Evolutionary conservation across 495 filamentous ascomycete genomes (phyloP).

Genomic region (Rhypophila decipiens): DNA sequence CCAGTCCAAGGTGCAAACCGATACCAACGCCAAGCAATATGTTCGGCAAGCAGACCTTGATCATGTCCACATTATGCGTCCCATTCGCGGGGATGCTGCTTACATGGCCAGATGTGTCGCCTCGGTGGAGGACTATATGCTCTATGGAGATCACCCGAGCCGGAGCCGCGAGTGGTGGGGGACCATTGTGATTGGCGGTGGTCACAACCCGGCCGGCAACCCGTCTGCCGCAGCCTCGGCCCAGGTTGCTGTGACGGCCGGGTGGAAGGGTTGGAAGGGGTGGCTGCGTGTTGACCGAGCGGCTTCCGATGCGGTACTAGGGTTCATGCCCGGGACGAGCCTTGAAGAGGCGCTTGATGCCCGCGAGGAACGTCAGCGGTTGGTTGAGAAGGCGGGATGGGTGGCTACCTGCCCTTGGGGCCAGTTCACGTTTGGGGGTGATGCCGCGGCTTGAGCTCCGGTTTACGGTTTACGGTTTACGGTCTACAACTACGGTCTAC

Average conservation of each 20-base stretch:
- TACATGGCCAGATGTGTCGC: constrained; percentile 22
- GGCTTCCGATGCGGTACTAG: constrained; percentile 22
- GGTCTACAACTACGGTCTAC: no score
- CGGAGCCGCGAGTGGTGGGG: constrained; percentile 44
- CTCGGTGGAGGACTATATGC: constrained; percentile 38
- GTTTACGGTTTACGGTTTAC: no score
- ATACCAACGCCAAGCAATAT: background rate
- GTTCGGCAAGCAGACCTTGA: constrained; percentile 19
- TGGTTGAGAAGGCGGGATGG: constrained; percentile 21
- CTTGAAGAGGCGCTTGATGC: constrained; percentile 16
- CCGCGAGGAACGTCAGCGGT: constrained; percentile 13
- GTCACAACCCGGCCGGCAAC: constrained; percentile 3
- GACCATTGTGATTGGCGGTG: constrained; percentile 38
- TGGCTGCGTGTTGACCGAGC: constrained; percentile 43
- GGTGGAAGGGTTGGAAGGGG: constrained; percentile 45
- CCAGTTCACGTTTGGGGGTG: constrained; percentile 14
- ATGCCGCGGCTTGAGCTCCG: no score
- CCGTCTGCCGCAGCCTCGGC: constrained; percentile 8
- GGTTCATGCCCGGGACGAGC: constrained; percentile 8
- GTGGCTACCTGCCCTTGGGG: constrained; percentile 23
- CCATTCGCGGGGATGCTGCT: constrained; percentile 12
- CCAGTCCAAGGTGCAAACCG: background rate
- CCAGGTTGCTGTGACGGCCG: constrained; percentile 24
- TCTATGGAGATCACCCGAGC: constrained; percentile 38
- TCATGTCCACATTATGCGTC: constrained; percentile 37